Conservation (phyloP, 1,284 basidiomycete species). For the Agaricales sp. region DNA sequence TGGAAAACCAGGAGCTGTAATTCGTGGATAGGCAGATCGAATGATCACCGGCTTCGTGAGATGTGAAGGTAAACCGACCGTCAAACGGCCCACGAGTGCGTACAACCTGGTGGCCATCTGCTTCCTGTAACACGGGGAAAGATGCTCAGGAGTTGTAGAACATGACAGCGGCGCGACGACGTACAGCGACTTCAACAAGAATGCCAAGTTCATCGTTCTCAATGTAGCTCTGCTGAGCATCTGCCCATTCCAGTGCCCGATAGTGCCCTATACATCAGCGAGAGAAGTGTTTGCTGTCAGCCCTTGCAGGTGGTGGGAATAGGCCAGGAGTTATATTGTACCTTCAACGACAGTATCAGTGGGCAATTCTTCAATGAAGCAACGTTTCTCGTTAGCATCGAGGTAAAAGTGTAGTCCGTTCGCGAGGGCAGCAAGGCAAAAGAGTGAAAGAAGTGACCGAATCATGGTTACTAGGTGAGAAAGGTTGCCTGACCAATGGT, state of each 20-base stretch:
- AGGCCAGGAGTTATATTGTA: constrained; percentile 20
- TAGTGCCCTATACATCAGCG: constrained; percentile 64
- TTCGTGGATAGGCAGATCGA: constrained; percentile 92
- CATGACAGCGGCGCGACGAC: too few relatives aligned
- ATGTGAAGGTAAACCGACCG: constrained; percentile 94
- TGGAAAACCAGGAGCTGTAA: constrained; percentile 77
- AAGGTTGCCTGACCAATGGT: not conserved
- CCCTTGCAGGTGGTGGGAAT: constrained; percentile 3
- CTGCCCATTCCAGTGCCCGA: constrained; percentile 85
- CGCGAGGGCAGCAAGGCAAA: constrained; percentile 26
- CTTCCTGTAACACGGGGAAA: constrained; percentile 44
- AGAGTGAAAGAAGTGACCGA: constrained; percentile 24
- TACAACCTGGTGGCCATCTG: constrained; percentile 70
- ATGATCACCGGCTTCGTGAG: constrained; percentile 94
- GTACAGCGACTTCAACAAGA: constrained; percentile 81
- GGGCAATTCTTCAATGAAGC: constrained; percentile 97
- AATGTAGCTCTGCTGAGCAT: constrained; percentile 58
- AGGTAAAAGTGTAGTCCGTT: constrained; percentile 86
- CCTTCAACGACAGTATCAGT: constrained; percentile 95
- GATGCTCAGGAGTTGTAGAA: constrained; percentile 4
- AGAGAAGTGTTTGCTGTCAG: too few relatives aligned
- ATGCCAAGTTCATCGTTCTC: constrained; percentile 79
- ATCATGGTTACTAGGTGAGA: constrained; percentile 14
- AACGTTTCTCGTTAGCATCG: constrained; percentile 84
- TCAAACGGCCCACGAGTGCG: constrained; percentile 84